Base-by-base conservation (phyloP, 1,284 basidiomycete genomes). In the Microstroma glucosiphilum region DNA sequence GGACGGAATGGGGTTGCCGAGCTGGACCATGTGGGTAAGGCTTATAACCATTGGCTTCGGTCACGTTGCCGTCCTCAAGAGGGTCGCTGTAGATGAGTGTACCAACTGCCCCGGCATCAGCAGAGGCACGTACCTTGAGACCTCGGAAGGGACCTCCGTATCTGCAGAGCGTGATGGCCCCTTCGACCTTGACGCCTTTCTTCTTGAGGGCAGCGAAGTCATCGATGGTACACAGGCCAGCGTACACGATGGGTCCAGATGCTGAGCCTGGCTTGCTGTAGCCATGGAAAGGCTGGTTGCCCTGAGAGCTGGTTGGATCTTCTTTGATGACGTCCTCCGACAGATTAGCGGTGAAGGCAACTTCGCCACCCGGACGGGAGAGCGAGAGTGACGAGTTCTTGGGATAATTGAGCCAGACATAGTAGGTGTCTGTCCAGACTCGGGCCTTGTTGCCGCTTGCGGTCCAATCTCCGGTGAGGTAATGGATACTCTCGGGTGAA, bases 71-170 rank as follows among this genome's bases (percentile, higher is more conserved):
- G 73, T 96, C 92, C 75, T 96, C 91, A 60, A 86, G 87, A 13
- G 89, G 89, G 80, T 96, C 93, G 15, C 86, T 87, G 81, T 91
- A 97, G 71, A 96, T 92, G 60, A 86, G 71, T 46, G 78, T 76
- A 11, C 76, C 80, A 81, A 67, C 86, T 58, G 87, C 60, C 21
- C 92, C 92, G 3, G 86, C 86, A 67, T 92, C 89, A 72, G 92
- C 85, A 1, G 92, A 91, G 0, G 87, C 85, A 81, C 89, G 85
- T 60, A 91, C 83, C 85, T 91, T 71, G 43, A 97, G 83, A 15
- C 93, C 94, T 68, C 93, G 87, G 83, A 91, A 91, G 62, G 85
- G 78, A 23, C 79, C 79, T 13, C 91, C 92, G 76, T 96, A 96
- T 60, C 91, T 88, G 59, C 85, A 85, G 13, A 96, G 82, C n/a